A percentile compares a stretch with the other conserved stretches of the same genome.
Conservation (phyloP, 805 yeast species). For the Kockiozyma suomiensis region DNA sequence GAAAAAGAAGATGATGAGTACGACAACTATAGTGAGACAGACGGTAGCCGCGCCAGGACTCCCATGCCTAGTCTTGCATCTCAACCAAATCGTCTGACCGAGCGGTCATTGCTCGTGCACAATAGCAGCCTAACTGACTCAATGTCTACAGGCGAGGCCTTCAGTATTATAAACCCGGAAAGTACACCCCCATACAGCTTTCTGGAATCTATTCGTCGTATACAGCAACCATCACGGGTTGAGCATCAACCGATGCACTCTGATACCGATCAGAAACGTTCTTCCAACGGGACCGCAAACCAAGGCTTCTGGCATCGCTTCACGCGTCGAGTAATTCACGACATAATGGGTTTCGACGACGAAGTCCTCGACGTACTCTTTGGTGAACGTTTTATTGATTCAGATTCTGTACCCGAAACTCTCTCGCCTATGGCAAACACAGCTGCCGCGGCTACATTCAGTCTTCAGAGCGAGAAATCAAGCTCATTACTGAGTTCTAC, state of each 20-base stretch:
- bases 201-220: neutral
- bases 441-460: neutral
- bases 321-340: slow-evolving; percentile 37
- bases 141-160: neutral
- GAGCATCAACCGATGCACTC: neutral
- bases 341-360: slow-evolving; percentile 43
- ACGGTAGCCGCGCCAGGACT: neutral
- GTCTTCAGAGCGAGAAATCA: slow-evolving; percentile 9
- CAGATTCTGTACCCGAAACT: neutral
- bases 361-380: slow-evolving; percentile 44
- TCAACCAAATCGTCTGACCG: neutral
- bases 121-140: neutral
- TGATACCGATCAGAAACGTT: neutral
- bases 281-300: neutral
- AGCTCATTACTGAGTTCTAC: slow-evolving; percentile 22
- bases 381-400: slow-evolving; percentile 37
- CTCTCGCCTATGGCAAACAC: neutral
- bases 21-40: neutral
- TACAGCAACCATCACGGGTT: neutral
- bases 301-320: slow-evolving; percentile 27
- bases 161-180: neutral
- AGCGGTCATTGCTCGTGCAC: neutral
- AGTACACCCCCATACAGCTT: neutral
- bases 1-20: slow-evolving; percentile 9
- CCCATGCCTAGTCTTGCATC: neutral